Base-by-base conservation (phyloP, 768 basidiomycete genomes). In the Trametes cinnabarina region DNA sequence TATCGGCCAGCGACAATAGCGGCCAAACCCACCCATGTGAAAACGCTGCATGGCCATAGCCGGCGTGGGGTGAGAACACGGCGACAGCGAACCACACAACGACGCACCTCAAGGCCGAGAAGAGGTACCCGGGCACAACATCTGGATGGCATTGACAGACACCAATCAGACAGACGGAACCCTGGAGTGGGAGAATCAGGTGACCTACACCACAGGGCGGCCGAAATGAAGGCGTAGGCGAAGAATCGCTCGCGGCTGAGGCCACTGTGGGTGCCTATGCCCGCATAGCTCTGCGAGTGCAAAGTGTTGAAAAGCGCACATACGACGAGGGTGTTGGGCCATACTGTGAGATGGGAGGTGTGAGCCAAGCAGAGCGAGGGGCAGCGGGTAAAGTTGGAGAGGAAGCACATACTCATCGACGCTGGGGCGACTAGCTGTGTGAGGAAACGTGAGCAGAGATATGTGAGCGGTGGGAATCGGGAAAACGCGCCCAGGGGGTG, bases 101-200 rank as follows among this genome's bases (percentile, higher is more conserved):
- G 11, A 87, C 88, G 79, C 90, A 95, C 47, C 95, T 74, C 71
- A 87, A 94, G 4, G 90, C 90, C 1, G 93, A 93, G 72, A 73
- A 70, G 74, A 79, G 51, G 56, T 82, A 86, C 87, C 85, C 85
- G 0, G 85, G 85, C 28, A 87, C 63, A 60, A 85, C 78, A 65
- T 84, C 56, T 57, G 50, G n/a, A 15, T 20, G 23, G 30, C n/a
- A 32, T 6, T 17, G 49, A 25, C 42, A 34, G 47, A 15, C 19
- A 17, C 17, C 17, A 17, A 34, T 42, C 34, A 39, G 43, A 41
- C 35, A 39, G 34, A 17, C 32, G 20, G 12, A 20, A 40, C 17
- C 40, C 17, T 26, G 14, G 55, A 26, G 22, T 47, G 28, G 22
- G 73, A 17, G 11, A 42, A 32, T 12, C n/a, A n/a, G 30, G 26